Conservation (phyloP, 148 eudicot species). For the Mesembryanthemum crystallinum region DNA sequence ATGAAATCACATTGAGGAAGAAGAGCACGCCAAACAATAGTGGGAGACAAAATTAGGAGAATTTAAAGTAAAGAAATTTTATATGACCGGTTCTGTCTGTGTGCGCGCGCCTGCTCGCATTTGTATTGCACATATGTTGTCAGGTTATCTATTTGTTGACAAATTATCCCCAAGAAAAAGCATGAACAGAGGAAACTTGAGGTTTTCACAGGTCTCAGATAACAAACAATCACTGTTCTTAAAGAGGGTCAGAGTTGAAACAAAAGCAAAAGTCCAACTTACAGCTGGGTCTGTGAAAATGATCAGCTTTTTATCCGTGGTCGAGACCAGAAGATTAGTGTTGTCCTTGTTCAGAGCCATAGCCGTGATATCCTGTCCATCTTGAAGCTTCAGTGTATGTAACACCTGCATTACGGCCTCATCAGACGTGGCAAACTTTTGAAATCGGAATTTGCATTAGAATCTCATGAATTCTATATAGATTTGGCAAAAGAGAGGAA, state of each 20-base stretch:
- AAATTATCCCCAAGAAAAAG: too few species aligned
- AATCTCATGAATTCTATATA: background rate
- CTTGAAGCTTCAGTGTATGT: constrained; percentile 62
- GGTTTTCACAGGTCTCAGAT: too few species aligned
- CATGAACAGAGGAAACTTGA: background rate
- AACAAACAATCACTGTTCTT: background rate
- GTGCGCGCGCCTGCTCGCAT: background rate
- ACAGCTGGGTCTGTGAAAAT: constrained; percentile 95
- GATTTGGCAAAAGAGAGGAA: background rate
- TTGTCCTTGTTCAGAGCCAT: constrained; percentile 79
- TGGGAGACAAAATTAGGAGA: background rate
- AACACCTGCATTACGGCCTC: constrained; percentile 48
- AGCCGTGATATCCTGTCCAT: constrained; percentile 81
- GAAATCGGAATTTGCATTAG: background rate
- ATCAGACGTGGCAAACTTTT: constrained; percentile 11
- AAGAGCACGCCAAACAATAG: background rate
- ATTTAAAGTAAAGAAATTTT: background rate
- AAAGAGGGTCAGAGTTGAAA: background rate
- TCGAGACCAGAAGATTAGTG: constrained; percentile 92
- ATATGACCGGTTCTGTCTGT: background rate
- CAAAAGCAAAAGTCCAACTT: constrained; percentile 35
- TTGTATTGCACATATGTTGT: too few species aligned
- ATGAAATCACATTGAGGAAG: background rate
- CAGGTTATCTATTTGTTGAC: too few species aligned
- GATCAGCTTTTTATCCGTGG: constrained; percentile 72